phyloP scores from a whole-genome alignment of 208 protist genomes.

The Crithidia thermophila region DNA sequence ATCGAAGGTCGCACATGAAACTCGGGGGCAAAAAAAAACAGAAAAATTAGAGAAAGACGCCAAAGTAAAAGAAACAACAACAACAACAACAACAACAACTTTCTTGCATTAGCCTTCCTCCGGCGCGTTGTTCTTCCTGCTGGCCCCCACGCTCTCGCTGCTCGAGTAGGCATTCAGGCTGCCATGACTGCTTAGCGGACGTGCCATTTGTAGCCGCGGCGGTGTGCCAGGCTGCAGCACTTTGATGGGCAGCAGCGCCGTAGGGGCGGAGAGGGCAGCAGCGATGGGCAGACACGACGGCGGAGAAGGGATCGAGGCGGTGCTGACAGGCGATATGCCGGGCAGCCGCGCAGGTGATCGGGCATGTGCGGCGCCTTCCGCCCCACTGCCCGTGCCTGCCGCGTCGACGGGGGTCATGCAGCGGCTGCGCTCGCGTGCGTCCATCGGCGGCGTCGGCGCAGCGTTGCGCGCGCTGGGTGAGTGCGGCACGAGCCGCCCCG shows the following conservation, averaged over 20 bases:
- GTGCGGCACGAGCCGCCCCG: too few relatives aligned
- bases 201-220: not conserved
- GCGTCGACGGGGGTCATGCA: not conserved
- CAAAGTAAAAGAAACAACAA: not conserved
- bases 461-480: not conserved
- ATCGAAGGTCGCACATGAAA: not conserved
- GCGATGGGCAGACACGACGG: not conserved
- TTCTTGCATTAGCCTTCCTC: too few relatives aligned
- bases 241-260: not conserved
- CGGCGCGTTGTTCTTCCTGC: too few relatives aligned
- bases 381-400: not conserved
- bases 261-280: not conserved
- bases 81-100: not conserved
- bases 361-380: not conserved
- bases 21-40: not conserved
- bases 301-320: not conserved
- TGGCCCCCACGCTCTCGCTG: too few relatives aligned
- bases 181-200: not conserved
- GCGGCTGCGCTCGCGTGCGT: constrained; percentile 2
- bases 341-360: constrained; percentile 5
- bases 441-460: not conserved
- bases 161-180: too few relatives aligned
- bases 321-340: not conserved
- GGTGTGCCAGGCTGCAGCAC: not conserved
- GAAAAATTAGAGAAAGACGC: too few relatives aligned